Base-by-base conservation (phyloP, 2,329 filamentous ascomycete genomes). In the Fusarium pininemorale region DNA sequence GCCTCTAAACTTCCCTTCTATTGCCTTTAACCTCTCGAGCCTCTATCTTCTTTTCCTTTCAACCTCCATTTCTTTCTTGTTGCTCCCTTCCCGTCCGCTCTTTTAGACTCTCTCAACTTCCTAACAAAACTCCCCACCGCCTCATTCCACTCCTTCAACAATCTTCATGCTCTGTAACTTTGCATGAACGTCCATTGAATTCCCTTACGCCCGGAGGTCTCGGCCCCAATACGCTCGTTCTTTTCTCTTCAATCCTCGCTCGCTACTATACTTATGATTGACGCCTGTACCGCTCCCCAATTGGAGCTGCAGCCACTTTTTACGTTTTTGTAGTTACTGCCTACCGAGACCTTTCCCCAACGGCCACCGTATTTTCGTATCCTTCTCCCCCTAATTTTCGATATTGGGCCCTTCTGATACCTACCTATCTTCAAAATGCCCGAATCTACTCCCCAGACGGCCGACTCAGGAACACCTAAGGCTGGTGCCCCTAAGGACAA, bases 401-500 rank as follows among this genome's bases (percentile, higher is more conserved):
- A 60, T 63, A 74, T 68, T 51, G 66, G 56, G 37, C 44, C 39
- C 37, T 59, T 48, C 63, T 47, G 61, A 42, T 51, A 59, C 30
- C 32, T 53, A 37, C 32, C n/a, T 26, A 26, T 32, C 24, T 60
- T 68, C 42, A 80, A 66, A 67, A 83, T 83, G 81, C 76, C 79
- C 66, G 82, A 83, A 58, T 73, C 80, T 50, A 75, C 78, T 48
- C 70, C 72, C 69, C 78, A 80, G 66, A 75, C 75, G 57, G 79
- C 83, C 70, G 85, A 86, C 57, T 78, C 81, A 37, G 80, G 77
- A 68, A 84, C 84, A 47, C 79, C 83, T 56, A 83, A 83, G 74
- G 47, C 60, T 48, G 70, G 79, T 70, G 88, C 92, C 22, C 83
- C 88, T 67, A 98, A 98, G 83, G 95, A 98, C 85, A 94, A 94